phyloP scores from a whole-genome alignment of 495 filamentous ascomycete species.

The Podospora fimiseda region DNA sequence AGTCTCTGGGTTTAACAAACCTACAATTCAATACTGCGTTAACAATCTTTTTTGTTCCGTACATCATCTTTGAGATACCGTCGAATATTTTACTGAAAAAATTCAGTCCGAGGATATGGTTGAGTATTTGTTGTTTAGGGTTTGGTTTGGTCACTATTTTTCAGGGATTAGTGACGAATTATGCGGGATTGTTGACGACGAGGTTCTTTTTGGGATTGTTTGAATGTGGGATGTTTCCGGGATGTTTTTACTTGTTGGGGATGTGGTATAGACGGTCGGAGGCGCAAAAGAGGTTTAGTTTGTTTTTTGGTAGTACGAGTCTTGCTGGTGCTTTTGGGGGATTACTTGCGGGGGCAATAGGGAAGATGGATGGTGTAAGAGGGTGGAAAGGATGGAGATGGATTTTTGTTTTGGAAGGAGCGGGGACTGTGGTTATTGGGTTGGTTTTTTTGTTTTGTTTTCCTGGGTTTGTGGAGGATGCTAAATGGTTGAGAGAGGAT shows the following conservation, averaged over 20 bases:
- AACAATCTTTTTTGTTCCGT: constrained; percentile 90
- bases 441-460: constrained; percentile 72
- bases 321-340: constrained; percentile 85
- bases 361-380: constrained; percentile 65
- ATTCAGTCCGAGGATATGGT: constrained; percentile 75
- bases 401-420: constrained; percentile 70
- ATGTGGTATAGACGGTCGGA: constrained; percentile 89
- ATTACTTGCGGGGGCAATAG: constrained; percentile 74
- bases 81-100: constrained; percentile 82
- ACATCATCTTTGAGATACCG: constrained; percentile 81
- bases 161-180: constrained; percentile 76
- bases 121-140: constrained; percentile 71
- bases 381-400: constrained; percentile 83
- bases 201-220: constrained; percentile 85
- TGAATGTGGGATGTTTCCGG: constrained; percentile 87
- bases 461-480: constrained; percentile 56
- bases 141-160: constrained; percentile 73
- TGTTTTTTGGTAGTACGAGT: constrained; percentile 78
- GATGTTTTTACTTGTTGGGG: constrained; percentile 67
- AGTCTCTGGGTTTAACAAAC: constrained; percentile 54
- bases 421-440: constrained; percentile 65
- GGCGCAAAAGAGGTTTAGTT: constrained; percentile 79
- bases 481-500: constrained; percentile 60
- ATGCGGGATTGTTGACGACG: constrained; percentile 69
- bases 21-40: constrained; percentile 69